Percentiles rank a stretch among this genome's conserved stretches.
phyloP scores from a whole-genome alignment of 2,329 filamentous ascomycete genomes.

The Fusarium marasasianum region DNA sequence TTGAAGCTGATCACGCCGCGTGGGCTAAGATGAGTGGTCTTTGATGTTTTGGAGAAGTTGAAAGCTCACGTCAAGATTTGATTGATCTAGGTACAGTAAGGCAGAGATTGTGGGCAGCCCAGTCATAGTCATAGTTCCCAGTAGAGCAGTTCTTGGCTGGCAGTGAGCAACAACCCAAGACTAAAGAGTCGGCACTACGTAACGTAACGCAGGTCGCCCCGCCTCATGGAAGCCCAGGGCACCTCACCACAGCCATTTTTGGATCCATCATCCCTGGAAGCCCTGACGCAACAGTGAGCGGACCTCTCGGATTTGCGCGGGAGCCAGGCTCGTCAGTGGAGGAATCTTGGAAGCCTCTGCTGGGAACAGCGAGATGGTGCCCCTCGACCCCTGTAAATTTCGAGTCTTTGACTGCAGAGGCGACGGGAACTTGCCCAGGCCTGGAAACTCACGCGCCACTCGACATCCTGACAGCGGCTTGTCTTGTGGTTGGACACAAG shows the following conservation, averaged over 20 bases:
- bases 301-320: constrained; percentile 19
- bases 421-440: constrained; percentile 13
- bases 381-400: constrained; percentile 24
- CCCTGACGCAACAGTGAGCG: constrained; percentile 34
- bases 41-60: constrained; percentile 27
- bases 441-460: constrained; percentile 23
- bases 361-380: constrained; percentile 8
- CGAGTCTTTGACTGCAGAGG: not conserved
- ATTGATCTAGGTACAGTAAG: constrained; percentile 6
- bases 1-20: constrained; percentile 17
- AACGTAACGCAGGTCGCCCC: constrained; percentile 31
- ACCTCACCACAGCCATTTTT: constrained; percentile 15
- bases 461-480: constrained; percentile 9
- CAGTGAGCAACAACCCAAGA: constrained; percentile 17
- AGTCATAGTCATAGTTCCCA: constrained; percentile 8
- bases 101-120: constrained; percentile 19
- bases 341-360: constrained; percentile 2
- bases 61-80: constrained; percentile 3
- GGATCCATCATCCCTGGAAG: constrained; percentile 16
- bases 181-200: constrained; percentile 29
- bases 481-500: constrained; percentile 11
- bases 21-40: constrained; percentile 15
- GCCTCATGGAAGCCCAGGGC: constrained; percentile 10
- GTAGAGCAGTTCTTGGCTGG: constrained; percentile 15
- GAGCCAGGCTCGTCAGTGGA: constrained; percentile 16